Conservation (phyloP, 1,284 basidiomycete genomes). For the Inonotus hispidus region DNA sequence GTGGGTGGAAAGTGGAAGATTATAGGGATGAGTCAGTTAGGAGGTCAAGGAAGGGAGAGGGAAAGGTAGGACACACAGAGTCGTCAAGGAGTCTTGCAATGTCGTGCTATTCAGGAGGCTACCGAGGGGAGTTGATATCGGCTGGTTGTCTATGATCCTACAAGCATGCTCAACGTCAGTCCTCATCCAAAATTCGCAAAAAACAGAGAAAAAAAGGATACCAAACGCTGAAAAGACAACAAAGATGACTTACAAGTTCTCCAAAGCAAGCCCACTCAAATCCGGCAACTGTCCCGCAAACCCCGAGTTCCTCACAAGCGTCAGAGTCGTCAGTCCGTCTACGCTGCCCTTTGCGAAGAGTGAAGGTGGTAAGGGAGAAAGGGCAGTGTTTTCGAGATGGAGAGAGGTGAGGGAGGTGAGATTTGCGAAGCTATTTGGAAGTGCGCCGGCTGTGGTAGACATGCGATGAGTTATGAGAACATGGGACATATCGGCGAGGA, state of each 20-base stretch:
- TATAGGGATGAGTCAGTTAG: background rate
- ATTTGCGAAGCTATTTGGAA: slow-evolving; percentile 35
- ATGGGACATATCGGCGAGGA: background rate
- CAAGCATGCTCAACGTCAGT: background rate
- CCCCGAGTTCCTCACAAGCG: slow-evolving; percentile 39
- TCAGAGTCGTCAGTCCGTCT: slow-evolving; percentile 35
- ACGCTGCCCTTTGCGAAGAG: slow-evolving; percentile 29
- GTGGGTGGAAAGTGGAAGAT: background rate
- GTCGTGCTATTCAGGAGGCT: slow-evolving; percentile 31
- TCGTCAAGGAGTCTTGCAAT: slow-evolving; percentile 32
- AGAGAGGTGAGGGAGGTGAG: slow-evolving; percentile 36
- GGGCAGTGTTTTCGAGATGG: slow-evolving; percentile 42
- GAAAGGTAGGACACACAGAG: slow-evolving; percentile 28
- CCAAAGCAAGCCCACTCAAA: slow-evolving; percentile 32
- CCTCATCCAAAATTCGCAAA: background rate
- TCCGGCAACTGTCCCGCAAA: slow-evolving; percentile 40
- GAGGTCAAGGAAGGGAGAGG: slow-evolving; percentile 25
- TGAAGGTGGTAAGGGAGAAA: slow-evolving; percentile 34
- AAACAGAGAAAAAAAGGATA: background rate
- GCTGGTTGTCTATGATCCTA: slow-evolving; percentile 34
- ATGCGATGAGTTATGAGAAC: slow-evolving; percentile 24
- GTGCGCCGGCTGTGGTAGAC: slow-evolving; percentile 26
- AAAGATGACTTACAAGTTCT: slow-evolving; percentile 35
- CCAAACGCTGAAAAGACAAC: background rate
- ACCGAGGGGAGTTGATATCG: slow-evolving; percentile 29